Evolutionary conservation across 352 stramenopile species (phyloP).

Genomic region (Pythium myriotylum): DNA sequence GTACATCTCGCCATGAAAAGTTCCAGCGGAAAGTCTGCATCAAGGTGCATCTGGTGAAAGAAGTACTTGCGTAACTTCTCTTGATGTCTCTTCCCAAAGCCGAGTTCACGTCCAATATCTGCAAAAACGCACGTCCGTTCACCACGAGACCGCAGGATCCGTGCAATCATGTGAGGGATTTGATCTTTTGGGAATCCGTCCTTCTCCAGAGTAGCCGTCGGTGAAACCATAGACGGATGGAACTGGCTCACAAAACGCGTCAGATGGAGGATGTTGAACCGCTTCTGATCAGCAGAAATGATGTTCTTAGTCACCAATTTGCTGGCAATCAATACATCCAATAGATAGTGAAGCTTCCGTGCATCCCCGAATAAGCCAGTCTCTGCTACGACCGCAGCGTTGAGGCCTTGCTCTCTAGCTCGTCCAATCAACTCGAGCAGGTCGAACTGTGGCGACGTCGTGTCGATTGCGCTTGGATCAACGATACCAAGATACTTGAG

Average conservation of each 20-base stretch:
- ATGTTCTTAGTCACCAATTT: slow-evolving; percentile 80
- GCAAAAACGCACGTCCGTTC: slow-evolving; percentile 80
- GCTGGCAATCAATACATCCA: slow-evolving; percentile 71
- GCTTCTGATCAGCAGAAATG: slow-evolving; percentile 57
- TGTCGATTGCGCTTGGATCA: slow-evolving; percentile 56
- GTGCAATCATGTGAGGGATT: slow-evolving; percentile 59
- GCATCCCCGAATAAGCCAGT: slow-evolving; percentile 68
- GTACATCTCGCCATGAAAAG: slow-evolving; percentile 85
- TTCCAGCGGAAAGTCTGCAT: slow-evolving; percentile 64
- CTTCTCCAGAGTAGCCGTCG: slow-evolving; percentile 49
- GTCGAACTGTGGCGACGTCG: slow-evolving; percentile 71
- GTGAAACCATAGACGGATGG: slow-evolving; percentile 70
- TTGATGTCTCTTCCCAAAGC: slow-evolving; percentile 75
- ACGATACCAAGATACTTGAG: slow-evolving; percentile 72
- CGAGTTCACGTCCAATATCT: slow-evolving; percentile 83
- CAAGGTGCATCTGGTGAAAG: slow-evolving; percentile 65
- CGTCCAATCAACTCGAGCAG: slow-evolving; percentile 79
- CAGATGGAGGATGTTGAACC: slow-evolving; percentile 86
- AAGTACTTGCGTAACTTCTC: slow-evolving; percentile 86
- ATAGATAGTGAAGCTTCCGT: slow-evolving; percentile 79
- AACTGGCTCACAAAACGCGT: slow-evolving; percentile 63
- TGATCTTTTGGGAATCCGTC: slow-evolving; percentile 67
- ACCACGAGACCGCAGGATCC: slow-evolving; percentile 62
- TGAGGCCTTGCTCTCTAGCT: slow-evolving; percentile 56
- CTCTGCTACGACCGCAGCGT: slow-evolving; percentile 56